A percentile compares a stretch with the other conserved stretches of the same genome.
These are phyloP conservation scores for Gaeumannomyces sp. DNA, from an alignment of 2,329 filamentous ascomycete genomes.

Conservation along the genomic window DNA sequence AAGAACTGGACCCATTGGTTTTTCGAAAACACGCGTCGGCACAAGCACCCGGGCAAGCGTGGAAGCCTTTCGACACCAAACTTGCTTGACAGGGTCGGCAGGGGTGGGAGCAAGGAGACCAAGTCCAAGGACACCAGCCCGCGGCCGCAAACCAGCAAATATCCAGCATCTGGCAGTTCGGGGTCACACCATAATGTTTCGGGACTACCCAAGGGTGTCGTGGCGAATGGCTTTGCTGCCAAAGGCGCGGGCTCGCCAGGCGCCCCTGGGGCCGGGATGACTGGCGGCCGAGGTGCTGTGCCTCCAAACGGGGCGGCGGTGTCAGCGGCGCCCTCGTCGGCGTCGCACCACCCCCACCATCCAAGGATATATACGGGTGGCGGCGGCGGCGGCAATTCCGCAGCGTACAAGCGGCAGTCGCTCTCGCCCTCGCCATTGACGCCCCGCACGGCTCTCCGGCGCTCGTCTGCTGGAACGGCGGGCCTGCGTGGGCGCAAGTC, in stretches of 20 bases:
- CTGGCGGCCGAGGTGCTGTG: constrained; percentile 13
- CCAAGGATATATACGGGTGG: constrained; percentile 12
- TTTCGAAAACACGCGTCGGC: constrained; percentile 49
- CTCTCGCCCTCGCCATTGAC: constrained; percentile 83
- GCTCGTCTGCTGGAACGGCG: constrained; percentile 69
- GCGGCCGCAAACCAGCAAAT: constrained; percentile 55
- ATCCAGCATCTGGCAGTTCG: constrained; percentile 30
- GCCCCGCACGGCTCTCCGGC: constrained; percentile 77
- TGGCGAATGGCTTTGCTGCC: constrained; percentile 43
- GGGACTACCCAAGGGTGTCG: constrained; percentile 42
- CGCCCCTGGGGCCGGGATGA: constrained; percentile 19
- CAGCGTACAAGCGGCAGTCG: constrained; percentile 65
- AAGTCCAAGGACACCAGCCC: constrained; percentile 49
- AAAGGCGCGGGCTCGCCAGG: constrained; percentile 20
- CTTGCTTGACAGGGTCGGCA: constrained; percentile 45
- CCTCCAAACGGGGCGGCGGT: constrained; percentile 20
- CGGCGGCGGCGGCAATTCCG: constrained; percentile 17
- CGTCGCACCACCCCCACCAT: constrained; percentile 13
- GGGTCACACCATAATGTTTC: constrained; percentile 31
- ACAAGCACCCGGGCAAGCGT: constrained; percentile 41
- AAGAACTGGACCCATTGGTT: constrained; percentile 61
- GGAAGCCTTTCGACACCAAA: constrained; percentile 55
- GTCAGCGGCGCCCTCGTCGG: constrained; percentile 22
- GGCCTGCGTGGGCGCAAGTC: constrained; percentile 89
- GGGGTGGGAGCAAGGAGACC: constrained; percentile 35